Percentiles rank a stretch among this genome's conserved stretches.
These are phyloP conservation scores for Dentipellis sp. DNA, from an alignment of 768 basidiomycete genomes.

Conservation along the genomic window DNA sequence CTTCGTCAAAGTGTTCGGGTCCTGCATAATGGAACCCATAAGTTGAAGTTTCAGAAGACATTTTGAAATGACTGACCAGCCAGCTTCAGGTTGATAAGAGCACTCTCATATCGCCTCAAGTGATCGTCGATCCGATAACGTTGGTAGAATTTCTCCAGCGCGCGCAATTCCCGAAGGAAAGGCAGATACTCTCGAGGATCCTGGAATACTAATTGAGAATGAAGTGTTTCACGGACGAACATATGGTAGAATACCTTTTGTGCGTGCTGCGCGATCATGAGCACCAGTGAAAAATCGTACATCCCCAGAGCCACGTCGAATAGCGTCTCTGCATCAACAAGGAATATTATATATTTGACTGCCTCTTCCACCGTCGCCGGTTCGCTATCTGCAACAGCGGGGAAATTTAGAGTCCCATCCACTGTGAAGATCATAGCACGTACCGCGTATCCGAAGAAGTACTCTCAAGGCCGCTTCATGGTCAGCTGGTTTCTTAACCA, in stretches of 20 bases:
- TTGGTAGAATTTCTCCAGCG: conserved; percentile 75
- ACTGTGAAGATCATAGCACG: conserved; percentile 5
- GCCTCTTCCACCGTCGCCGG: conserved; percentile 87
- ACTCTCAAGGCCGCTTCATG: conserved; percentile 76
- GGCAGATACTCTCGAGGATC: conserved; percentile 97
- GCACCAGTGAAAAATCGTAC: conserved; percentile 95
- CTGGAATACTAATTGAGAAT: conserved; percentile 32
- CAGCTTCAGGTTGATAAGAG: conserved; percentile 61
- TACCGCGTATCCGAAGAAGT: conserved; percentile 73
- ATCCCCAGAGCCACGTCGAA: conserved; percentile 96
- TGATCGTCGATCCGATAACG: conserved; percentile 90
- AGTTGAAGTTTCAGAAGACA: not conserved
- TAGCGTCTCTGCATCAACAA: conserved; percentile 84
- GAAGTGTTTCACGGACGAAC: not conserved
- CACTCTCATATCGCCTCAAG: conserved; percentile 65
- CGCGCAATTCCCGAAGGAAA: conserved; percentile 84
- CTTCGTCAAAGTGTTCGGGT: conserved; percentile 65
- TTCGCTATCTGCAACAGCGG: conserved; percentile 35
- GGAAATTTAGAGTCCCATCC: not conserved
- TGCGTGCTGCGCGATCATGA: conserved; percentile 94
- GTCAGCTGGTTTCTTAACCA: conserved; percentile 86
- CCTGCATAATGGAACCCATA: conserved; percentile 30
- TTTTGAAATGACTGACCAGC: conserved; percentile 39
- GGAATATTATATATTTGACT: conserved; percentile 96
- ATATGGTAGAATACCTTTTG: conserved; percentile 55